These are phyloP conservation scores for Sporisorium scitamineum DNA, from an alignment of 1,284 basidiomycete species.

Conservation along the genomic window DNA sequence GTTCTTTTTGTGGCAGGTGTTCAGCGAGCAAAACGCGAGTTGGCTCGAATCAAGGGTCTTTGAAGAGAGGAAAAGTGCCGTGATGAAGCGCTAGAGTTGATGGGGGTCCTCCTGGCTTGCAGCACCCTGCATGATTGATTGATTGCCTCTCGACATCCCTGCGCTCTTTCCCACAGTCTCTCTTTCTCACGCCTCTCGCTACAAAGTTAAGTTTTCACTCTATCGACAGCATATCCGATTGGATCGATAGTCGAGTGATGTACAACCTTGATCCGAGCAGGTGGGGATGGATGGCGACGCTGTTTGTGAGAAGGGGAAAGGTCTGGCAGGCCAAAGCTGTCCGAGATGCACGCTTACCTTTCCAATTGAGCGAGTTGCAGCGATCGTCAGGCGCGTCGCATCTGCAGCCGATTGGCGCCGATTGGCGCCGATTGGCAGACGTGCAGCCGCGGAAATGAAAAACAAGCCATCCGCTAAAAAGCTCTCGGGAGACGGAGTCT, in stretches of 20 bases:
- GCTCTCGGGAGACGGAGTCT: neutral
- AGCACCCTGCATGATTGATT: neutral
- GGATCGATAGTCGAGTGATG: neutral
- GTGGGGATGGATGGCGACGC: slow-evolving; percentile 4
- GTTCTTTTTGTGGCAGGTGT: too few species aligned
- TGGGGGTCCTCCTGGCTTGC: neutral
- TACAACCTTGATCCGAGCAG: neutral
- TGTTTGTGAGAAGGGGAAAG: neutral
- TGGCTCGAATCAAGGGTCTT: neutral
- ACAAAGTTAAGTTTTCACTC: too few species aligned
- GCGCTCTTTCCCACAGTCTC: too few species aligned
- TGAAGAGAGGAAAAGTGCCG: neutral
- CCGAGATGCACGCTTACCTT: slow-evolving; percentile 33
- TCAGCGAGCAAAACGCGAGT: too few species aligned
- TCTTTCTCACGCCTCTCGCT: too few species aligned
- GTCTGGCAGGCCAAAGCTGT: too few species aligned
- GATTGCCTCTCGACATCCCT: neutral
- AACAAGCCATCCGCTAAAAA: too few species aligned
- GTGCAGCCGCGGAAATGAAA: slow-evolving; percentile 12
- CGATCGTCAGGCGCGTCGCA: slow-evolving; percentile 42
- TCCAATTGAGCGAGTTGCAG: neutral
- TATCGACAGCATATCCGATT: too few species aligned
- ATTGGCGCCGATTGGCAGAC: too few species aligned
- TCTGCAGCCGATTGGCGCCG: slow-evolving; percentile 28
- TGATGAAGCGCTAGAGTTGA: too few species aligned